A percentile compares a stretch with the other conserved stretches of the same genome.
Evolutionary conservation across 345 rosid genomes (phyloP).

Genomic region (Turnera subulata): DNA sequence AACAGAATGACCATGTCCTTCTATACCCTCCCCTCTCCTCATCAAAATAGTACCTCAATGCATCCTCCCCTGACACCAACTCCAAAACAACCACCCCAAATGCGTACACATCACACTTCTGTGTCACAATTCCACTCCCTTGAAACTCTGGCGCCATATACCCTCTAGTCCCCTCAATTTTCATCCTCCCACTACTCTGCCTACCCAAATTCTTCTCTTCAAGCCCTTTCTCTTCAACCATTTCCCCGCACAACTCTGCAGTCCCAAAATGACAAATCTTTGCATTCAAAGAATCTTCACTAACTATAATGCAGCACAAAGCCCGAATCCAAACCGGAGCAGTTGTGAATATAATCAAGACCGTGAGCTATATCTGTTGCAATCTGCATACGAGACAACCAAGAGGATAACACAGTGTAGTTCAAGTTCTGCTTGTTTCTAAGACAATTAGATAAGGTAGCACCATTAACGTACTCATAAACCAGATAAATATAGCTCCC

Average conservation of each 20-base stretch:
- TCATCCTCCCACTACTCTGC: constrained; percentile 12
- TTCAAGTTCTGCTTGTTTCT: constrained; percentile 20
- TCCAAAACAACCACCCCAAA: constrained; percentile 33
- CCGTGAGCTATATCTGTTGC: constrained; percentile 26
- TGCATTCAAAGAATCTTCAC: constrained; percentile 17
- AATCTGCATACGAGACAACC: constrained; percentile 25
- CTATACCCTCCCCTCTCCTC: constrained; percentile 13
- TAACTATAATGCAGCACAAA: constrained; percentile 21
- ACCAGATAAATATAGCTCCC: constrained; percentile 21
- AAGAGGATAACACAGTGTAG: constrained; percentile 20
- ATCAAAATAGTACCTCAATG: constrained; percentile 22
- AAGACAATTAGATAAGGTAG: constrained; percentile 23
- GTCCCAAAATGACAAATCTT: constrained; percentile 33
- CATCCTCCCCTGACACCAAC: constrained; percentile 29
- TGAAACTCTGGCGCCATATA: constrained; percentile 52
- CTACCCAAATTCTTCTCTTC: neutral
- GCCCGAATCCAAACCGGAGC: constrained; percentile 9
- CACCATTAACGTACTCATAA: constrained; percentile 21
- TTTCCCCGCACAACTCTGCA: constrained; percentile 28
- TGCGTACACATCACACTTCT: constrained; percentile 29
- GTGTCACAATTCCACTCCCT: constrained; percentile 23
- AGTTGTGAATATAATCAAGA: constrained; percentile 25
- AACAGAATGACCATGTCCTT: no score
- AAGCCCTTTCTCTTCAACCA: neutral
- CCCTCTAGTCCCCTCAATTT: constrained; percentile 48